Evolutionary conservation across 2,329 filamentous ascomycete species (phyloP).

Genomic region (Diaporthe citriasiana): DNA sequence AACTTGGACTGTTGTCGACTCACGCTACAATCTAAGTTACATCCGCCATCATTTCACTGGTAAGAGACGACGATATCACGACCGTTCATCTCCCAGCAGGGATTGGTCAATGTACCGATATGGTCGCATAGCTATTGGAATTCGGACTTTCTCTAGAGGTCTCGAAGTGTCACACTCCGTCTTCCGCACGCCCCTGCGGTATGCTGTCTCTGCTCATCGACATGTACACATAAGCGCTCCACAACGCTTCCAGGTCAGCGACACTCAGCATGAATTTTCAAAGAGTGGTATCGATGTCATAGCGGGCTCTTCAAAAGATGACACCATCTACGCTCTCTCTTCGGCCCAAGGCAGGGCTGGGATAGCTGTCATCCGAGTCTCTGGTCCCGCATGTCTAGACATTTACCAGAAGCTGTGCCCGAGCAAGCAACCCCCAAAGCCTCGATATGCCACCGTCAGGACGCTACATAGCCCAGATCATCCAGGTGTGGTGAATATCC

Average conservation of each 20-base stretch:
- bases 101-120: conserved; percentile 42
- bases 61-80: neutral
- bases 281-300: conserved; percentile 27
- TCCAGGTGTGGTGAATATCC: conserved; percentile 63
- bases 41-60: neutral
- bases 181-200: neutral
- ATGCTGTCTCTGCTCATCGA: neutral
- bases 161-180: neutral
- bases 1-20: neutral
- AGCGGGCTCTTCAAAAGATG: conserved; percentile 49
- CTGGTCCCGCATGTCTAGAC: conserved; percentile 80
- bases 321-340: conserved; percentile 93
- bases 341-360: conserved; percentile 88
- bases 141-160: conserved; percentile 11
- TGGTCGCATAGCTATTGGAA: conserved; percentile 39
- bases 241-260: neutral
- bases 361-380: conserved; percentile 91
- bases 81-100: neutral
- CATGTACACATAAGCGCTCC: neutral
- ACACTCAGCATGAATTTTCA: neutral
- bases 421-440: conserved; percentile 57
- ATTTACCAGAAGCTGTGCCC: conserved; percentile 70
- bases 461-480: conserved; percentile 73
- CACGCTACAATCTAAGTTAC: neutral
- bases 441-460: conserved; percentile 77